A percentile compares a stretch with the other conserved stretches of the same genome.
Conservation (phyloP, 1,284 basidiomycete genomes). For the Tilletia caries region DNA sequence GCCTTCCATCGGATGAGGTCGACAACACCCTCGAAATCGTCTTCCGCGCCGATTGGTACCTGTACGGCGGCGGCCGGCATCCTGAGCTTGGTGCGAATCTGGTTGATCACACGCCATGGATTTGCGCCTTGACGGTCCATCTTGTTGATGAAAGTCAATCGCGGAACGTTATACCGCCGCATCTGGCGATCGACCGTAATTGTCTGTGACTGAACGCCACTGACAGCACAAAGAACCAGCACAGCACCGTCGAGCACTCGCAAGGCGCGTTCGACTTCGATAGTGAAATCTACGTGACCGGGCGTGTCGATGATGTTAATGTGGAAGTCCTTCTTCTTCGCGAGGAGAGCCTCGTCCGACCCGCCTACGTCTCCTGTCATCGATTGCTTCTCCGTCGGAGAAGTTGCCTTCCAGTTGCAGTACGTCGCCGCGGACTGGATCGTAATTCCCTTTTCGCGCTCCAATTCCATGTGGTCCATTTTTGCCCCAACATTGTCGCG, state of each 20-base stretch:
- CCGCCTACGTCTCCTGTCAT: slow-evolving; percentile 60
- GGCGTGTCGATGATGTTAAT: slow-evolving; percentile 99
- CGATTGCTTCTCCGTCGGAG: slow-evolving; percentile 64
- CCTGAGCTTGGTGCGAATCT: slow-evolving; percentile 85
- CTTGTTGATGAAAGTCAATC: slow-evolving; percentile 97
- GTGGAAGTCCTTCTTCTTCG: slow-evolving; percentile 20
- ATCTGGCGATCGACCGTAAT: slow-evolving; percentile 99
- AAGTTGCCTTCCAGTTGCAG: slow-evolving; percentile 82
- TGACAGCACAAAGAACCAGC: slow-evolving; percentile 91
- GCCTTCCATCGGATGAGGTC: slow-evolving; percentile 94
- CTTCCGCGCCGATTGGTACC: slow-evolving; percentile 89
- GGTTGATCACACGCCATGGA: slow-evolving; percentile 89
- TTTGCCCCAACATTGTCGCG: slow-evolving; percentile 83
- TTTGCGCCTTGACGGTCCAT: slow-evolving; percentile 99
- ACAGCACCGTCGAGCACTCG: slow-evolving; percentile 96
- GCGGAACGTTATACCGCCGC: slow-evolving; percentile 88
- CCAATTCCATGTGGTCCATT: slow-evolving; percentile 83
- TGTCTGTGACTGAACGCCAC: slow-evolving; percentile 96
- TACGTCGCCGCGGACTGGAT: slow-evolving; percentile 90
- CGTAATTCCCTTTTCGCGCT: slow-evolving; percentile 83
- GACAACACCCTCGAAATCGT: slow-evolving; percentile 81
- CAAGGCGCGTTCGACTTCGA: slow-evolving; percentile 95
- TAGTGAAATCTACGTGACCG: slow-evolving; percentile 99
- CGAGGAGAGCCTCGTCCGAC: slow-evolving; percentile 29
- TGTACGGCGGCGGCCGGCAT: slow-evolving; percentile 94